Evolutionary conservation across 495 filamentous ascomycete species (phyloP).

Genomic region (Penicillium bialowiezense): DNA sequence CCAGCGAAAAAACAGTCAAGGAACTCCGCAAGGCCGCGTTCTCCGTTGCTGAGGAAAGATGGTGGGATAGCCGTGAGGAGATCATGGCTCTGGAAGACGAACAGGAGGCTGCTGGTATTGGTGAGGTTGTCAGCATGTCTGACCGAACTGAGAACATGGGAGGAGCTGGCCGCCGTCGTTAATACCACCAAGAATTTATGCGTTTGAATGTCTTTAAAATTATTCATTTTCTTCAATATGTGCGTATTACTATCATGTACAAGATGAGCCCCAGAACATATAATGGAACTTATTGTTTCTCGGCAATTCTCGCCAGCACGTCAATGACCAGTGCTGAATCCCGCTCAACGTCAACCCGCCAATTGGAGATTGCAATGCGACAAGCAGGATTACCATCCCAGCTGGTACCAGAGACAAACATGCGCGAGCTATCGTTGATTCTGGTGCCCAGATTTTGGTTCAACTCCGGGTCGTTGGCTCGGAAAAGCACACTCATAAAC

Average conservation of each 20-base stretch:
- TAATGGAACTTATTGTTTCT: neutral
- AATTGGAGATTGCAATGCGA: conserved; percentile 81
- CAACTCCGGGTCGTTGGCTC: conserved; percentile 64
- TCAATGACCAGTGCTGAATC: conserved; percentile 36
- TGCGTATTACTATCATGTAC: neutral
- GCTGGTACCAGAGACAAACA: conserved; percentile 79
- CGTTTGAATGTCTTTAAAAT: neutral
- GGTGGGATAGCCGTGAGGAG: conserved; percentile 98
- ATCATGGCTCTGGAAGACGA: conserved; percentile 91
- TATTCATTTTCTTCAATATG: neutral
- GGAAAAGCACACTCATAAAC: conserved; percentile 79
- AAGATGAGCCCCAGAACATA: neutral
- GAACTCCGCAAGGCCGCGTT: conserved; percentile 90
- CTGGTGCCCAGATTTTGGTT: conserved; percentile 62
- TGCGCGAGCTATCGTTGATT: conserved; percentile 71
- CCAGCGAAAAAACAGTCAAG: conserved; percentile 66
- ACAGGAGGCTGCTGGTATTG: conserved; percentile 92
- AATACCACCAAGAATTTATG: conserved; percentile 17
- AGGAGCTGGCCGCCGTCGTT: conserved; percentile 57
- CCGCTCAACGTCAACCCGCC: conserved; percentile 52
- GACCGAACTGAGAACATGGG: conserved; percentile 60
- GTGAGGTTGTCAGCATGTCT: conserved; percentile 85
- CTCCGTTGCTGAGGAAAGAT: conserved; percentile 85
- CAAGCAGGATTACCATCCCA: conserved; percentile 72
- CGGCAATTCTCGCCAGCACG: conserved; percentile 33